Conservation (phyloP, 208 protist species). For the Acanthamoeba lenticulata region DNA sequence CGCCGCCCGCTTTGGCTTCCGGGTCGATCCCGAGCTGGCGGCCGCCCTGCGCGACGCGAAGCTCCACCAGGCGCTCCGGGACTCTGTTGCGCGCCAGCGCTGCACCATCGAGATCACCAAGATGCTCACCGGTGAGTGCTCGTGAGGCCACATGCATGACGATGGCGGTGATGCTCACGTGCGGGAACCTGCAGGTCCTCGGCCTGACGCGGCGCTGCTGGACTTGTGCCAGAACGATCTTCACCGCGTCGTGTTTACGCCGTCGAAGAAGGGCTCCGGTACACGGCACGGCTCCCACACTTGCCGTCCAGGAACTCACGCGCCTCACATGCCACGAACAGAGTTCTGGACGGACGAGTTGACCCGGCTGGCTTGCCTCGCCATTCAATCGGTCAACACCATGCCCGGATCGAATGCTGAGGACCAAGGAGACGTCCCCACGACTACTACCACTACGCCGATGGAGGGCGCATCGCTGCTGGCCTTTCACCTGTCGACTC, state of each 20-base stretch:
- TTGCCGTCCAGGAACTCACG: no score
- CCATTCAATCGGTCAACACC: background rate
- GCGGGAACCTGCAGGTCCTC: background rate
- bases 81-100: slow-evolving; percentile 55
- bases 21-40: slow-evolving; percentile 82
- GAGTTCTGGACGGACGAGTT: background rate
- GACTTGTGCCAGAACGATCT: background rate
- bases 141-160: no score
- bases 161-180: background rate
- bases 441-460: no score
- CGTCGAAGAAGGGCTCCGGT: background rate
- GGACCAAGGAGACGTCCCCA: background rate
- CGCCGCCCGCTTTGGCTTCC: slow-evolving; percentile 91
- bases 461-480: background rate
- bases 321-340: background rate
- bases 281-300: no score
- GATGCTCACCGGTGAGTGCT: background rate
- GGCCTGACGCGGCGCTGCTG: background rate
- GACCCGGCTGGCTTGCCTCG: background rate
- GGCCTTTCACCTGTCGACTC: background rate
- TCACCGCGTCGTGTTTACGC: background rate
- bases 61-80: background rate
- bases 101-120: slow-evolving; percentile 64
- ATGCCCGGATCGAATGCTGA: no score
- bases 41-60: background rate